phyloP scores from a whole-genome alignment of 75 land plant species.

The Adiantum capillusveneris region DNA sequence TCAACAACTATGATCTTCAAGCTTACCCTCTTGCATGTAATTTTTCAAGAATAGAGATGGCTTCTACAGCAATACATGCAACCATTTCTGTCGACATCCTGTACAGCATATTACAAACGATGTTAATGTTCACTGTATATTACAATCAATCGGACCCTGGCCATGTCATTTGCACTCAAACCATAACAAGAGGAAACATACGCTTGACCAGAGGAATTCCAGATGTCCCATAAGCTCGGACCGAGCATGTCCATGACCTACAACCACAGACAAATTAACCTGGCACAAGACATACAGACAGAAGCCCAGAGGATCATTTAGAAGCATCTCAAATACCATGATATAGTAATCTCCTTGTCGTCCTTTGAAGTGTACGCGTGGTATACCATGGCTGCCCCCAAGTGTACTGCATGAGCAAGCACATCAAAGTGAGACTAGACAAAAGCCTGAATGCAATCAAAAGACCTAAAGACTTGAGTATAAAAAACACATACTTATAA shows the following conservation, averaged over 20 bases:
- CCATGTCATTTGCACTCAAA: no score
- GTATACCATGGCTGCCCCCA: constrained; percentile 84
- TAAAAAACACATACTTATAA: constrained; percentile 71
- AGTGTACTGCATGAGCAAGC: constrained; percentile 46
- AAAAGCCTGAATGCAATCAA: background rate
- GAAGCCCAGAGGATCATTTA: constrained; percentile 10
- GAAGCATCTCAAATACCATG: constrained; percentile 33
- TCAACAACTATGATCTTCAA: background rate
- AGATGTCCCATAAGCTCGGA: constrained; percentile 91
- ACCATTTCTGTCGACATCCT: constrained; percentile 93
- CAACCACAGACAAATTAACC: no score
- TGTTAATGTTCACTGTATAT: no score
- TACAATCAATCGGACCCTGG: no score
- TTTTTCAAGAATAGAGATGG: constrained; percentile 89
- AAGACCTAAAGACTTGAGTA: background rate
- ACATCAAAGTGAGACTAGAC: background rate
- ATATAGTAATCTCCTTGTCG: constrained; percentile 91
- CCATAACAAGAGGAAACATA: constrained; percentile 26
- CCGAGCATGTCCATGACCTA: constrained; percentile 95
- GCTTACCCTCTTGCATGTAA: constrained; percentile 76
- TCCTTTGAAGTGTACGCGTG: constrained; percentile 88
- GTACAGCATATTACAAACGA: no score
- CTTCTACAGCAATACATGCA: constrained; percentile 95
- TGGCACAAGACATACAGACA: no score
- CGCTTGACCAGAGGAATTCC: constrained; percentile 91